Base-by-base conservation (phyloP, 306 rosid species). In the Styphnolobium japonicum region DNA sequence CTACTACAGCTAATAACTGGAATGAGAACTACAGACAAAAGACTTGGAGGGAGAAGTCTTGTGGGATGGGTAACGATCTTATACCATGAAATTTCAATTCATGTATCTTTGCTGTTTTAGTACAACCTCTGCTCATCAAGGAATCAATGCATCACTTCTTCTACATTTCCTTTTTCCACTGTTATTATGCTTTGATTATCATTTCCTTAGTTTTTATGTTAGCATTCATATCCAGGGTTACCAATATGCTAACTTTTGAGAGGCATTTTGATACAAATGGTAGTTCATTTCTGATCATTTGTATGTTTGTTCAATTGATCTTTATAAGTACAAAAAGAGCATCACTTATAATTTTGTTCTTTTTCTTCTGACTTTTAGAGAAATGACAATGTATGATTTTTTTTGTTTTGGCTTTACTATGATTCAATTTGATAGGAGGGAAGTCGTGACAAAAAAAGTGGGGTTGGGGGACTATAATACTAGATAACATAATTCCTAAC, bases 1-100 rank as follows among this genome's bases (percentile, higher is more conserved):
- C 81, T 94, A 58, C 76, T 94, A 27, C 94, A 94, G 82, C 93
- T 94, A 23, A 92, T 94, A 66, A 89, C 97, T 45, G 97, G 97
- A 82, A 82, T 84, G 83, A 91, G 85, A 56, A 85, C 91, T 7
- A 88, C 85, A 9, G 97, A 94, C 70, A 90, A 82, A 88, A 90
- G 89, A 77, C 90, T 88, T 21, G 90, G 75, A 83, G 97, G 94
- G 25, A 85, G 83, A 83, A 92, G 97, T 78, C 97, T 94, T 21
- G 97, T 94, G 67, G 97, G 92, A 76, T 94, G 98, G 98, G 98
- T 92, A 88, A 76, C 56, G 49, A 29, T 79, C 78, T 73, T 46
- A 84, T 68, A 22, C 65, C 68, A 61, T 57, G n/a, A 70, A 74
- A 31, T 40, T 31, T 40, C 34, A 62, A 61, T 19, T 37, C 18